Percentiles rank a stretch among this genome's conserved stretches.
Conservation (phyloP, 345 rosid species). For the Limnanthes douglasii region DNA sequence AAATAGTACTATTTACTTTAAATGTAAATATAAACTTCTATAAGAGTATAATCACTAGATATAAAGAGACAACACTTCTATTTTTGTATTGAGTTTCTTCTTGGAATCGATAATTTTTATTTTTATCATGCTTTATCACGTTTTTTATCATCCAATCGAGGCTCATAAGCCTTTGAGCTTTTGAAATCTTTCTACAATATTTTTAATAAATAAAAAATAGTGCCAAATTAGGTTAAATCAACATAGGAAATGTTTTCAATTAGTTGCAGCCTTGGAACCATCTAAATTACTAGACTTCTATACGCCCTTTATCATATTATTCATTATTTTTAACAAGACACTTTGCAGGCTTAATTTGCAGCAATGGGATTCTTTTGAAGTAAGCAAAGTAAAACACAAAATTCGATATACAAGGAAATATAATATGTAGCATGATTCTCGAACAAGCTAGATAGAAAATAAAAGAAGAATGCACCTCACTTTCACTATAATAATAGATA, state of each 20-base stretch:
- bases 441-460: not conserved
- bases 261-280: too few relatives aligned
- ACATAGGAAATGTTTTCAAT: too few relatives aligned
- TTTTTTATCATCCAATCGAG: slow-evolving; percentile 12
- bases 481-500: not conserved
- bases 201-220: slow-evolving; percentile 10
- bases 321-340: too few relatives aligned
- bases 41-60: too few relatives aligned
- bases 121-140: slow-evolving; percentile 14
- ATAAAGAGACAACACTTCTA: slow-evolving; percentile 46
- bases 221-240: not conserved
- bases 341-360: slow-evolving; percentile 70
- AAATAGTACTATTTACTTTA: not conserved
- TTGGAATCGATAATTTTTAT: slow-evolving; percentile 16
- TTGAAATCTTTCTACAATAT: slow-evolving; percentile 61
- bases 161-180: slow-evolving; percentile 19
- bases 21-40: too few relatives aligned
- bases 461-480: too few relatives aligned
- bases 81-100: slow-evolving; percentile 37
- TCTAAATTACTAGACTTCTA: too few relatives aligned
- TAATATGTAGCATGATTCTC: not conserved
- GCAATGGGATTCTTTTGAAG: slow-evolving; percentile 2
- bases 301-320: too few relatives aligned
- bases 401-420: not conserved
- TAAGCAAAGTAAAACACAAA: not conserved